These are phyloP conservation scores for Jatropha curcas DNA, from an alignment of 345 rosid genomes.

Conservation along the genomic window DNA sequence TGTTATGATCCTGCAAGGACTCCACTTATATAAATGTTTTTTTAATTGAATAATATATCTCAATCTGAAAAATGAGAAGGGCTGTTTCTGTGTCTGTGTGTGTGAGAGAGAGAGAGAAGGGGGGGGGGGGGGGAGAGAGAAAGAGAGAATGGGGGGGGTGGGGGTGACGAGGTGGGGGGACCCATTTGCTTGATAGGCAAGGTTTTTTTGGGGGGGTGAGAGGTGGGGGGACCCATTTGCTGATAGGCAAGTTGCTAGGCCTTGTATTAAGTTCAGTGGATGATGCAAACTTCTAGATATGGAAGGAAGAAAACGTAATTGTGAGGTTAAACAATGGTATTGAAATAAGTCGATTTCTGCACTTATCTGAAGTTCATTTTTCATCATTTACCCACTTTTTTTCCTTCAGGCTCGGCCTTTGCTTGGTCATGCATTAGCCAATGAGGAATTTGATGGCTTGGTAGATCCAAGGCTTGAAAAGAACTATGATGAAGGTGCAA, in stretches of 20 bases:
- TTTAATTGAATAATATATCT: no score
- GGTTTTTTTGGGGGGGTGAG: no score
- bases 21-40: neutral
- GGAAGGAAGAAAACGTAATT: neutral
- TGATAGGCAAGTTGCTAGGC: no score
- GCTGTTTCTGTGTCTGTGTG: neutral
- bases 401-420: constrained; percentile 81
- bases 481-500: constrained; percentile 60
- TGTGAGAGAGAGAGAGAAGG: no score
- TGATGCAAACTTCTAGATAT: neutral
- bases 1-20: neutral
- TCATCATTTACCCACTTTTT: constrained; percentile 11
- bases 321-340: constrained; percentile 9
- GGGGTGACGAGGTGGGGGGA: no score
- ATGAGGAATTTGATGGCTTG: constrained; percentile 55
- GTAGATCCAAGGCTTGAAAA: constrained; percentile 75
- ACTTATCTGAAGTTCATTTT: neutral
- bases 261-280: neutral
- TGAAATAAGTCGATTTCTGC: constrained; percentile 3
- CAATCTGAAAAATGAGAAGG: no score
- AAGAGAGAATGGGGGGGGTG: no score
- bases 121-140: no score
- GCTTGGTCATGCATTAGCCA: constrained; percentile 67
- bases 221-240: no score
- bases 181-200: no score